Conservation (phyloP, 352 stramenopile genomes). For the Phytopythium chamaehyphon region DNA sequence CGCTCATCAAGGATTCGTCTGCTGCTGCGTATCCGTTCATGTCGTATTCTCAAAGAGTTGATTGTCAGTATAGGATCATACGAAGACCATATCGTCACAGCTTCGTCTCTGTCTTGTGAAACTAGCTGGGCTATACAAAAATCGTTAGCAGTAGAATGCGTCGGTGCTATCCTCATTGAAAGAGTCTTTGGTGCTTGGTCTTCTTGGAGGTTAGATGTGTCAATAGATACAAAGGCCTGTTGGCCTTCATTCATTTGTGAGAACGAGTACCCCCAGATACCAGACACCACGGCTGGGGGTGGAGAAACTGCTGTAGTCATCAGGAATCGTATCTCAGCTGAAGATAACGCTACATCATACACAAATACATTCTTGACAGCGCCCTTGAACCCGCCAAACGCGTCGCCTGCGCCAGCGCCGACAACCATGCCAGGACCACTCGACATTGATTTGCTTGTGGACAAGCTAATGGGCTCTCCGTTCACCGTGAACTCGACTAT, state of each 20-base stretch:
- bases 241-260: slow-evolving; percentile 4
- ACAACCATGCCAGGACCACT: not conserved
- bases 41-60: not conserved
- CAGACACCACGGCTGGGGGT: slow-evolving; percentile 13
- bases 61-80: slow-evolving; percentile 3
- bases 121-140: slow-evolving; percentile 16
- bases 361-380: slow-evolving; percentile 38
- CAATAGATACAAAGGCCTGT: slow-evolving; percentile 11
- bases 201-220: not conserved
- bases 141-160: not conserved
- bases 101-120: not conserved
- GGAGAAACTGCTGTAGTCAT: slow-evolving; percentile 15
- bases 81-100: slow-evolving; percentile 10
- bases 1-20: not conserved
- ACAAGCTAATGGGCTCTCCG: not conserved
- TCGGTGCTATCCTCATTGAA: slow-evolving; percentile 11
- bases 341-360: slow-evolving; percentile 32
- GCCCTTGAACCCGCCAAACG: slow-evolving; percentile 25
- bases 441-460: not conserved
- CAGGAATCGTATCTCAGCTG: slow-evolving; percentile 35
- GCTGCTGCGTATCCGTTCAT: not conserved
- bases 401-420: slow-evolving; percentile 14
- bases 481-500: slow-evolving; percentile 3
- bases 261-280: slow-evolving; percentile 25
- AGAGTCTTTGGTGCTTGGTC: slow-evolving; percentile 5